Evolutionary conservation across 352 stramenopile genomes (phyloP), one percentile per base, ranked within the genome.

Genomic region (Phytophthora macrochlamydospora): DNA sequence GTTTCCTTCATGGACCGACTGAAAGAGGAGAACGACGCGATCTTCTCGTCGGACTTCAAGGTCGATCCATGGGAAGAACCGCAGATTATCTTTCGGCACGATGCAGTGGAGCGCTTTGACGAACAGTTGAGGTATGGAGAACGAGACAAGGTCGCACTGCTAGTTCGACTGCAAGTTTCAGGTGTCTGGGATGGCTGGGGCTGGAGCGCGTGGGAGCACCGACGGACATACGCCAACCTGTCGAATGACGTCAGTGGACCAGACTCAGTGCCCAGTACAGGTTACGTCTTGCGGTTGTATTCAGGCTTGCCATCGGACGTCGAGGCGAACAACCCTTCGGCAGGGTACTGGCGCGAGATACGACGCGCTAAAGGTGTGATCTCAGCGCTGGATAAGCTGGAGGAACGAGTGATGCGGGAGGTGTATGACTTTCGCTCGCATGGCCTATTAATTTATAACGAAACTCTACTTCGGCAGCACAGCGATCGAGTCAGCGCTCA

Each of bases 1-100:
- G 32, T 86, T 8, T 71, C 75, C 5, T 85, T 73, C 51, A 86
- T 88, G 77, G 75, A 88, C 42, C 75, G 79, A 6, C 55, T 86
- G 32, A 65, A 59, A 12, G 31, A 75, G 24, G 73, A 85, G 30
- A 86, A 88, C 44, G 71, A 79, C n/a, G 51, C 80, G 24, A 59
- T 88, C 18, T 65, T 88, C 18, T 63, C 69, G 53, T 44, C 69
- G 0, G 32, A 59, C 1, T 88, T 82, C 32, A 70, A 46, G 35
- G 33, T 67, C 2, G 37, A 81, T 6, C 67, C 79, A 11, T 85
- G 77, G 77, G 79, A 77, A 38, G 79, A 88, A n/a, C 77, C 79
- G 38, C 79, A 88, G 57, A 52, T 85, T 45, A 86, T 88, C 12
- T 86, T 88, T 50, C 75, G 75, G n/a, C 61, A 64, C 9, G 75